Conservation (phyloP, 2,329 filamentous ascomycete species). For the Stachybotrys echinatus region DNA sequence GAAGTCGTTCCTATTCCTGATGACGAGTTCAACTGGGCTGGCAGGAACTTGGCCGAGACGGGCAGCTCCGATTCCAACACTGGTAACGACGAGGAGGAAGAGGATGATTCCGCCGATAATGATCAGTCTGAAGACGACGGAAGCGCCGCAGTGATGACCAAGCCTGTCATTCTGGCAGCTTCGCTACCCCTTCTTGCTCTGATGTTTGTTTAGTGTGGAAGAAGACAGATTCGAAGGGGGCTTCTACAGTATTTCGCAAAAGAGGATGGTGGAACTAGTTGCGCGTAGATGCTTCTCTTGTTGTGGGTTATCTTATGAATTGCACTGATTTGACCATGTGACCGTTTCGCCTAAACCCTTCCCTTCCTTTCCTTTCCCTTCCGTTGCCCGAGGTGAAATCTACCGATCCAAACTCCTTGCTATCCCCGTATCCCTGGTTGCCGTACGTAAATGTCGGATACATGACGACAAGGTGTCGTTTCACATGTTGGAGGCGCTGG, state of each 20-base stretch:
- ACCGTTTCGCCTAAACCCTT: not conserved
- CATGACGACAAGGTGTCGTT: not conserved
- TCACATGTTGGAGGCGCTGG: not conserved
- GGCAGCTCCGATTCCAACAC: constrained; percentile 15
- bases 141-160: constrained; percentile 20
- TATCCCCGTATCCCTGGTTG: constrained; percentile 4
- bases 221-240: constrained; percentile 3
- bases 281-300: not conserved
- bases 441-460: not conserved
- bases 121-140: constrained; percentile 15
- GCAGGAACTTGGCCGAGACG: constrained; percentile 34
- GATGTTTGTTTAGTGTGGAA: constrained; percentile 22
- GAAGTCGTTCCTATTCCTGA: constrained; percentile 41
- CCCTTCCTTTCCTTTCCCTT: not conserved
- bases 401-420: constrained; percentile 9
- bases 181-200: constrained; percentile 26
- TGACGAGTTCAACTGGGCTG: constrained; percentile 39
- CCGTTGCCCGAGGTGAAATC: constrained; percentile 3
- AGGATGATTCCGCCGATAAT: constrained; percentile 6
- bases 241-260: constrained; percentile 4
- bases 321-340: not conserved
- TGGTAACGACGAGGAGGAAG: constrained; percentile 7
- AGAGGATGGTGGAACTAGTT: not conserved
- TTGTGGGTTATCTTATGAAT: not conserved
- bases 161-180: constrained; percentile 25